A percentile compares a stretch with the other conserved stretches of the same genome.
phyloP scores from a whole-genome alignment of 1,284 basidiomycete species.

The Veloboletus limbatus region DNA sequence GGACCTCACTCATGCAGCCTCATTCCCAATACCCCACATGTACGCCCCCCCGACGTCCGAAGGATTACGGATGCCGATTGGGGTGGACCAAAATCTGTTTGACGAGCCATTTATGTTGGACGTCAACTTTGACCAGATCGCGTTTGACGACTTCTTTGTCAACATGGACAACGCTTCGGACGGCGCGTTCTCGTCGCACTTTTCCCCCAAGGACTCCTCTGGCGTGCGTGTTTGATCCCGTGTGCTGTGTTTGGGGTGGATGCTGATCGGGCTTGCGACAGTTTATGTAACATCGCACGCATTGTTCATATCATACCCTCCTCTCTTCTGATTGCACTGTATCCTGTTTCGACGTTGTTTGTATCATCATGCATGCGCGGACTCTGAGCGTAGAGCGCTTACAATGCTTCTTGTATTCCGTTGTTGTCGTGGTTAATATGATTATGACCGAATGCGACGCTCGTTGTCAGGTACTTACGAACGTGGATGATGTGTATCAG shows the following conservation, averaged over 20 bases:
- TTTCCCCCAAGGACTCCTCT: conserved; percentile 13
- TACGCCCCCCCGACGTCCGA: conserved; percentile 1
- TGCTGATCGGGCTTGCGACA: conserved; percentile 12
- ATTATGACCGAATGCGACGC: background rate
- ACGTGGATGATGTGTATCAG: background rate
- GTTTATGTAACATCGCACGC: conserved; percentile 24
- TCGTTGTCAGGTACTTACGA: conserved; percentile 7
- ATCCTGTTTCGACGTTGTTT: conserved; percentile 2
- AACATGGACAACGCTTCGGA: conserved; percentile 14
- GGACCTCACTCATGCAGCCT: background rate
- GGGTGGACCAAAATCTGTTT: conserved; percentile 27
- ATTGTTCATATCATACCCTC: background rate
- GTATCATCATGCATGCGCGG: conserved; percentile 1
- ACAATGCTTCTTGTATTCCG: background rate
- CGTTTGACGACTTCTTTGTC: conserved; percentile 27
- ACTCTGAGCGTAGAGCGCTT: conserved; percentile 15
- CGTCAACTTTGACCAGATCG: conserved; percentile 28
- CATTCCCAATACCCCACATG: conserved; percentile 9
- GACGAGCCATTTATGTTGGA: conserved; percentile 33
- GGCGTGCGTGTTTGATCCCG: conserved; percentile 19
- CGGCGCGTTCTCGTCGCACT: conserved; percentile 10
- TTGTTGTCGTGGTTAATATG: conserved; percentile 1
- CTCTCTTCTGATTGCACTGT: background rate
- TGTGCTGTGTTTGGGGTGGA: conserved; percentile 1
- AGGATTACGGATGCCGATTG: background rate